Percentiles rank a stretch among this genome's conserved stretches.
Conservation (phyloP, 2,329 filamentous ascomycete genomes). For the Calonectria naviculata region DNA sequence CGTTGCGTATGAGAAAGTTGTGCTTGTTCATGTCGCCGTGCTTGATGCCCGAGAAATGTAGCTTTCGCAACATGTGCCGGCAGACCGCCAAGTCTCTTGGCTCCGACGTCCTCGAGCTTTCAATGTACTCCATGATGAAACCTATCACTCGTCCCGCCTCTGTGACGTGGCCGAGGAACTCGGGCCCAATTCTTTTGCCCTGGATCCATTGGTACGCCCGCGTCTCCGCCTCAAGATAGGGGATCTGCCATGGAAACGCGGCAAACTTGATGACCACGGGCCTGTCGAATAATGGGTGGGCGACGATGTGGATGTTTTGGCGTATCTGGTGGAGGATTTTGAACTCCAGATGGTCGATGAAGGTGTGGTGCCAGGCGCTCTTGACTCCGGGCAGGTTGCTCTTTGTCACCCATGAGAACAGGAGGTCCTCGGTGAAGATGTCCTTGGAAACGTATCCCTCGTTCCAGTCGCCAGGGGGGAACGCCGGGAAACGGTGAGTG, state of each 20-base stretch:
- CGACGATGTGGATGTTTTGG: conserved; percentile 40
- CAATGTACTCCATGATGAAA: conserved; percentile 39
- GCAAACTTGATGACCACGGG: conserved; percentile 40
- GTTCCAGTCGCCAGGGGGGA: conserved; percentile 55
- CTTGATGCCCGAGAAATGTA: conserved; percentile 46
- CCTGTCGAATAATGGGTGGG: conserved; percentile 33
- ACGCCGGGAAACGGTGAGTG: conserved; percentile 46
- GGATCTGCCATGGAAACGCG: conserved; percentile 42
- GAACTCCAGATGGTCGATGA: conserved; percentile 49
- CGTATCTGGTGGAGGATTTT: conserved; percentile 33
- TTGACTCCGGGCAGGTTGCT: conserved; percentile 44
- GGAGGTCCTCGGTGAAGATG: conserved; percentile 33
- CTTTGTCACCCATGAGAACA: conserved; percentile 41
- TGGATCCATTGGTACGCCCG: conserved; percentile 42
- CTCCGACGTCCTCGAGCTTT: conserved; percentile 37
- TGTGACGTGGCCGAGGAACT: conserved; percentile 43
- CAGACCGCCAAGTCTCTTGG: conserved; percentile 41
- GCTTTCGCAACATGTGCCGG: conserved; percentile 35
- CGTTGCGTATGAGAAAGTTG: conserved; percentile 45
- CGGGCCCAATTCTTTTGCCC: conserved; percentile 38
- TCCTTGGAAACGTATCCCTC: conserved; percentile 46
- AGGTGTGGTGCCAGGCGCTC: conserved; percentile 46
- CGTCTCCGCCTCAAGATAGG: conserved; percentile 42
- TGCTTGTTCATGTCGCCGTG: conserved; percentile 48
- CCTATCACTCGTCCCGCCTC: conserved; percentile 44